Evolutionary conservation across 2,329 filamentous ascomycete species (phyloP).

Genomic region (Neofusicoccum umdonicola): DNA sequence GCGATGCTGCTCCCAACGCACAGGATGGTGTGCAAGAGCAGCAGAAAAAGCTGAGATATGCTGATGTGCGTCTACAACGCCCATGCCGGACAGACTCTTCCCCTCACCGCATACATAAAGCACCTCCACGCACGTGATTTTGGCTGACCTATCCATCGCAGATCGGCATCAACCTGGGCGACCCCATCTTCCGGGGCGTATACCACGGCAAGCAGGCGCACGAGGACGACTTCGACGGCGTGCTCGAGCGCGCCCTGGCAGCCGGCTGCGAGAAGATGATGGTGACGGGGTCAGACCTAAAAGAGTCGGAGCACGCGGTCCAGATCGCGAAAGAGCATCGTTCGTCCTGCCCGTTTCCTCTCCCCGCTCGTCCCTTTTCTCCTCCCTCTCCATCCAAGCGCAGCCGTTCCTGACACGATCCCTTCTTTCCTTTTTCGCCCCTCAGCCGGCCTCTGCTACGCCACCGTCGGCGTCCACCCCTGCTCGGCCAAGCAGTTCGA

Average conservation of each 20-base stretch:
- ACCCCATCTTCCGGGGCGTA: slow-evolving; percentile 80
- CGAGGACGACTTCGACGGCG: slow-evolving; percentile 69
- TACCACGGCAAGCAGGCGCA: slow-evolving; percentile 80
- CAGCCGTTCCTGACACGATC: neutral
- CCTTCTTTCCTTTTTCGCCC: neutral
- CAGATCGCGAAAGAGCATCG: slow-evolving; percentile 71
- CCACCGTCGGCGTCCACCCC: slow-evolving; percentile 90
- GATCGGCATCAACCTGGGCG: slow-evolving; percentile 94
- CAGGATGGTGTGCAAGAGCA: neutral
- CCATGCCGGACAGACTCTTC: neutral
- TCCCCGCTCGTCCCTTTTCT: neutral
- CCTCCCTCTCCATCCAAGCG: neutral
- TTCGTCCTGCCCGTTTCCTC: slow-evolving; percentile 43
- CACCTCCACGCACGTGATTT: neutral
- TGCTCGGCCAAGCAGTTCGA: slow-evolving; percentile 82
- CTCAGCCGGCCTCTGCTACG: slow-evolving; percentile 75
- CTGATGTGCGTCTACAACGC: neutral
- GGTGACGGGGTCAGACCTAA: slow-evolving; percentile 85
- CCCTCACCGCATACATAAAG: neutral
- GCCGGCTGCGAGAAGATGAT: slow-evolving; percentile 87
- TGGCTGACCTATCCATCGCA: slow-evolving; percentile 29
- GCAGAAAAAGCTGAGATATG: slow-evolving; percentile 1
- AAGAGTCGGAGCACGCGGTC: slow-evolving; percentile 72
- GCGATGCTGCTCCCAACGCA: neutral
- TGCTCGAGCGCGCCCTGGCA: slow-evolving; percentile 73